A percentile compares a stretch with the other conserved stretches of the same genome.
Conservation (phyloP, 176 grass and related monocot species). For the Triticum dicoccoides region DNA sequence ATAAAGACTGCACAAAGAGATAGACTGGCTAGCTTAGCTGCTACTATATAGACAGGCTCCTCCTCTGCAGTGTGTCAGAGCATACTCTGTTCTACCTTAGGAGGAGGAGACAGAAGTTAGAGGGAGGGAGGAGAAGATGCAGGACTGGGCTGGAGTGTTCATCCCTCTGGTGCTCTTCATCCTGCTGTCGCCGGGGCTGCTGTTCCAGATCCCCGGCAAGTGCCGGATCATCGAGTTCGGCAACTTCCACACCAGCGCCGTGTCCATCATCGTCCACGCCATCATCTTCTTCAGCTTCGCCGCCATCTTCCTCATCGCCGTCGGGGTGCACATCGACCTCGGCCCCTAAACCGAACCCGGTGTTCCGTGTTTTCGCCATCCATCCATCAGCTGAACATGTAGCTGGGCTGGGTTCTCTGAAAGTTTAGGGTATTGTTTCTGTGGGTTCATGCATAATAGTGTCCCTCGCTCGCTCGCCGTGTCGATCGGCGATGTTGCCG, state of each 20-base stretch:
- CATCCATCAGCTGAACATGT: not conserved
- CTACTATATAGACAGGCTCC: not conserved
- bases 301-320: constrained; percentile 48
- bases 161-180: constrained; percentile 62
- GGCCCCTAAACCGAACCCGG: not conserved
- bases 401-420: not conserved
- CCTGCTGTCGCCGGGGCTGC: constrained; percentile 59
- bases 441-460: not conserved
- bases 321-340: constrained; percentile 49
- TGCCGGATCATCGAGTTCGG: constrained; percentile 54
- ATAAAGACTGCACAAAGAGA: not conserved
- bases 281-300: constrained; percentile 51
- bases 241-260: constrained; percentile 64
- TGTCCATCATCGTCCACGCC: constrained; percentile 59
- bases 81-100: not conserved
- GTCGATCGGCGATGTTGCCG: no score
- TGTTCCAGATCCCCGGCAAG: constrained; percentile 64
- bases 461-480: not conserved
- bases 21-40: not conserved
- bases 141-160: constrained; percentile 75
- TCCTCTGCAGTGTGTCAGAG: not conserved
- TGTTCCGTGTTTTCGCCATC: not conserved
- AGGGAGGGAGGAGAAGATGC: constrained; percentile 22
- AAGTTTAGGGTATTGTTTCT: not conserved
- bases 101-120: not conserved